Evolutionary conservation across 1,284 basidiomycete species (phyloP).

Genomic region (Xerocomus minutiporus): DNA sequence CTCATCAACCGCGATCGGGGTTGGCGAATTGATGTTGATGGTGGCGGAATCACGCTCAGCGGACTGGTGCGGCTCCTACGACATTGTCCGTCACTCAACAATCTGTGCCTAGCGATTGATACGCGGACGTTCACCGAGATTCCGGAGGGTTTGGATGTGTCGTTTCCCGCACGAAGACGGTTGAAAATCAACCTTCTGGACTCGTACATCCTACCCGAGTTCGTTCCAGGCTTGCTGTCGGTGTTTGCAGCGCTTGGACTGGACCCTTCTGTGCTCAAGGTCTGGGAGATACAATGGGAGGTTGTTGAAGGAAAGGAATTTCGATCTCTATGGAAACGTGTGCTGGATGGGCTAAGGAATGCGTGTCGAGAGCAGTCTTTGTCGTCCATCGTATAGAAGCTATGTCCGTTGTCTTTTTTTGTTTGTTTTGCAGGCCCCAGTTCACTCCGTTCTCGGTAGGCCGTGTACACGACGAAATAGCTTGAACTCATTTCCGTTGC

Average conservation of each 20-base stretch:
- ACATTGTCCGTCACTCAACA: background rate
- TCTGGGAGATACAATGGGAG: background rate
- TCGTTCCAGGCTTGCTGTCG: background rate
- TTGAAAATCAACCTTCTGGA: background rate
- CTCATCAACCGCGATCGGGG: background rate
- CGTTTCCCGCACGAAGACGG: conserved; percentile 7
- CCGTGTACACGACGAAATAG: too few relatives aligned
- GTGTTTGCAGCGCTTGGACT: background rate
- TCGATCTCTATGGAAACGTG: background rate
- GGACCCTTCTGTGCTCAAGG: background rate
- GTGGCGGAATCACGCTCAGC: background rate
- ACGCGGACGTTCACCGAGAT: background rate
- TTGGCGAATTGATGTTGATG: background rate
- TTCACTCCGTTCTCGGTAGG: too few relatives aligned
- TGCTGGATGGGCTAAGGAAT: background rate
- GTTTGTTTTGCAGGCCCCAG: too few relatives aligned
- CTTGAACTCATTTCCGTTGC: too few relatives aligned
- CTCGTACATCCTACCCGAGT: background rate
- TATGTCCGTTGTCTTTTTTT: too few relatives aligned
- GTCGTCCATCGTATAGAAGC: too few relatives aligned
- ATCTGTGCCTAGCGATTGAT: background rate
- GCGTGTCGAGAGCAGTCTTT: too few relatives aligned
- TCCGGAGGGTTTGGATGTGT: background rate
- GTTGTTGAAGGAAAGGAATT: background rate
- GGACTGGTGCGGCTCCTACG: background rate